phyloP scores from a whole-genome alignment of 805 yeast species.

The Saccharomycopsis synnaedendra region DNA sequence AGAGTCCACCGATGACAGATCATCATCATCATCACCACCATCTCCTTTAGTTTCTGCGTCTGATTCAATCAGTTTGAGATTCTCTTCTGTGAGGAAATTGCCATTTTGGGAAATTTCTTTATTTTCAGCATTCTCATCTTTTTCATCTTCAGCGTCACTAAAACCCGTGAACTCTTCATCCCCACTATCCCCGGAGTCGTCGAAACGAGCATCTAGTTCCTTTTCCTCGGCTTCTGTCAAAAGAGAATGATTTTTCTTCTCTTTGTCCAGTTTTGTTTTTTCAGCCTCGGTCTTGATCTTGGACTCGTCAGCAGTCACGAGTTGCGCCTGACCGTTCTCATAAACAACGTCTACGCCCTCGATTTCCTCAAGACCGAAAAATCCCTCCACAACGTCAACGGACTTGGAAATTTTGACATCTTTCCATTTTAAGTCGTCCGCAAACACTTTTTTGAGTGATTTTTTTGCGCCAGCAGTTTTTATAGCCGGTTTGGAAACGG shows the following conservation, averaged over 20 bases:
- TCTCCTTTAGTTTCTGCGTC: conserved; percentile 4
- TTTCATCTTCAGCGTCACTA: conserved; percentile 20
- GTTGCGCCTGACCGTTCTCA: conserved; percentile 56
- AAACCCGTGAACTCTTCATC: conserved; percentile 17
- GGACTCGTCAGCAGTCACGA: conserved; percentile 31
- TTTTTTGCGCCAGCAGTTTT: not conserved
- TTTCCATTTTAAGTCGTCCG: conserved; percentile 61
- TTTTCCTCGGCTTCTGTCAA: conserved; percentile 17
- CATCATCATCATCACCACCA: conserved; percentile 14
- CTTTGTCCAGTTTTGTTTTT: conserved; percentile 12
- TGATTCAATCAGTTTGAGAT: not conserved
- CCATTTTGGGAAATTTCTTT: conserved; percentile 16
- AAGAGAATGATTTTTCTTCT: conserved; percentile 14
- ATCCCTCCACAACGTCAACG: conserved; percentile 79
- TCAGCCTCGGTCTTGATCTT: conserved; percentile 18
- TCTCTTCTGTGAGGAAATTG: conserved; percentile 19
- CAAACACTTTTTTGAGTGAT: conserved; percentile 31
- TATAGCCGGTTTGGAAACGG: not conserved
- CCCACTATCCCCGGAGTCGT: conserved; percentile 16
- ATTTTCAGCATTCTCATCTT: conserved; percentile 14
- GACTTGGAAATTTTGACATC: conserved; percentile 74
- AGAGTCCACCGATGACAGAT: conserved; percentile 16
- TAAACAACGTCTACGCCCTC: conserved; percentile 84
- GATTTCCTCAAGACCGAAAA: conserved; percentile 86
- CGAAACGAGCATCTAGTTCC: conserved; percentile 18